Conservation (phyloP, 2,329 filamentous ascomycete genomes). For the Helminthosporium solani region DNA sequence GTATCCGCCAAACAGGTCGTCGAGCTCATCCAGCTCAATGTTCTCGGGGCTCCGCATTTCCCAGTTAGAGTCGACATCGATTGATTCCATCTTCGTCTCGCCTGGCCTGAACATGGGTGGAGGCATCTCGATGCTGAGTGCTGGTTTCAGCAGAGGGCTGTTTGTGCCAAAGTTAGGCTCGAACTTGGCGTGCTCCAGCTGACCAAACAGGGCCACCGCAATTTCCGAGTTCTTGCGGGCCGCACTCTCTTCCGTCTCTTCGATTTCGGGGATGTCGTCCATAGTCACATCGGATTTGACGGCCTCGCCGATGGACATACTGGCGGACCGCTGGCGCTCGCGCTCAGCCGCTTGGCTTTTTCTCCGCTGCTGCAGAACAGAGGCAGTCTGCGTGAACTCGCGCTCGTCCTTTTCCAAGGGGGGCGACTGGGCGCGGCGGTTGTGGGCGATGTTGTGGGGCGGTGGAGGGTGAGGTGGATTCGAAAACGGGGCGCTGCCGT, state of each 20-base stretch:
- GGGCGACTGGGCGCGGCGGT: conserved; percentile 75
- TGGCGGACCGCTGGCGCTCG: conserved; percentile 44
- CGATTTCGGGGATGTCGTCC: conserved; percentile 42
- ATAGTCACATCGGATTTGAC: conserved; percentile 32
- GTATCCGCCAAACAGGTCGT: conserved; percentile 77
- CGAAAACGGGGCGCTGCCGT: conserved; percentile 64
- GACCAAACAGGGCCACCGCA: conserved; percentile 52
- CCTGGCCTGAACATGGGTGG: conserved; percentile 33
- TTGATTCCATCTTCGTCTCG: conserved; percentile 33
- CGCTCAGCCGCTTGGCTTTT: conserved; percentile 45
- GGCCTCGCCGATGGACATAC: conserved; percentile 38
- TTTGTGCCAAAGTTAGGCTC: conserved; percentile 41
- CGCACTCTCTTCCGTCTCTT: conserved; percentile 50
- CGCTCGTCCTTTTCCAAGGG: conserved; percentile 92
- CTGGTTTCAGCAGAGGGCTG: conserved; percentile 50
- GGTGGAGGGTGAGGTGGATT: conserved; percentile 45
- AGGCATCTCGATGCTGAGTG: conserved; percentile 36
- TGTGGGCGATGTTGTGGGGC: conserved; percentile 53
- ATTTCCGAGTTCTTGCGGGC: conserved; percentile 54
- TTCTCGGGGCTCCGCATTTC: conserved; percentile 75
- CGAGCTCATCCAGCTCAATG: conserved; percentile 89
- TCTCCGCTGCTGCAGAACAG: conserved; percentile 68
- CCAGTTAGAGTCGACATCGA: conserved; percentile 37
- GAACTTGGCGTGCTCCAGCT: conserved; percentile 42
- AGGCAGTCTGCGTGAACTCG: conserved; percentile 94